These are phyloP conservation scores for Rhodotorula toruloides DNA, from an alignment of 768 basidiomycete species.

Conservation along the genomic window DNA sequence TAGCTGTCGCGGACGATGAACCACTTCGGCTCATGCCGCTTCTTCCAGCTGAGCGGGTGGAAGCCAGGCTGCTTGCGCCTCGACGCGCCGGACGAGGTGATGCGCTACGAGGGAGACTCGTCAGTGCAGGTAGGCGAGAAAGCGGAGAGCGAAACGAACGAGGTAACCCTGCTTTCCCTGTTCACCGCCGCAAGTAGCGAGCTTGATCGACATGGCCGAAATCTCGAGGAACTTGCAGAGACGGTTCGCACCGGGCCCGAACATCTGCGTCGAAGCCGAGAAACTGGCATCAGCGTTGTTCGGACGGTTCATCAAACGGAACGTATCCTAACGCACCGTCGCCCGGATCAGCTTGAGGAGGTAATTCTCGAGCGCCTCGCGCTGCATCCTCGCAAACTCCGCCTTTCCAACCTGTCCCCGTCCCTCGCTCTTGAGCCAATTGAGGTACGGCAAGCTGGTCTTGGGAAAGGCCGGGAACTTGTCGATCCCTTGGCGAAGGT, in stretches of 20 bases:
- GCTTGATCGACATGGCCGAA: constrained; percentile 72
- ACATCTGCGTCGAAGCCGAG: constrained; percentile 62
- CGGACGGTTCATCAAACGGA: neutral
- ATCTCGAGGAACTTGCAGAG: constrained; percentile 86
- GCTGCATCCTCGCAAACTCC: constrained; percentile 74
- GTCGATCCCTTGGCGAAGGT: constrained; percentile 49
- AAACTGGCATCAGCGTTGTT: neutral
- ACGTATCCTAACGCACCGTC: constrained; percentile 62
- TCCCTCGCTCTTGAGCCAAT: constrained; percentile 66
- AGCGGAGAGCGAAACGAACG: constrained; percentile 40
- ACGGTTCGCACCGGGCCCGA: constrained; percentile 85
- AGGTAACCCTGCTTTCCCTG: constrained; percentile 91
- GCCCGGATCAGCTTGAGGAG: constrained; percentile 79
- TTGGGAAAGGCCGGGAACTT: constrained; percentile 87
- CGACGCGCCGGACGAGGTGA: constrained; percentile 57
- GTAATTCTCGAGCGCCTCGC: constrained; percentile 79
- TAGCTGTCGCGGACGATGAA: constrained; percentile 89
- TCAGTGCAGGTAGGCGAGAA: neutral
- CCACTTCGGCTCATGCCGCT: constrained; percentile 66
- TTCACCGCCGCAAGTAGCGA: constrained; percentile 65
- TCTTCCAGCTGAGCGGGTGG: constrained; percentile 48
- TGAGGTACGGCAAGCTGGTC: constrained; percentile 80
- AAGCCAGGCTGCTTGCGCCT: constrained; percentile 56
- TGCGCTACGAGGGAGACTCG: constrained; percentile 44
- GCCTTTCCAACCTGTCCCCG: constrained; percentile 56